A percentile compares a stretch with the other conserved stretches of the same genome.
Conservation (phyloP, 192 early-diverging fungal species). For the Backusella liffmaniae region DNA sequence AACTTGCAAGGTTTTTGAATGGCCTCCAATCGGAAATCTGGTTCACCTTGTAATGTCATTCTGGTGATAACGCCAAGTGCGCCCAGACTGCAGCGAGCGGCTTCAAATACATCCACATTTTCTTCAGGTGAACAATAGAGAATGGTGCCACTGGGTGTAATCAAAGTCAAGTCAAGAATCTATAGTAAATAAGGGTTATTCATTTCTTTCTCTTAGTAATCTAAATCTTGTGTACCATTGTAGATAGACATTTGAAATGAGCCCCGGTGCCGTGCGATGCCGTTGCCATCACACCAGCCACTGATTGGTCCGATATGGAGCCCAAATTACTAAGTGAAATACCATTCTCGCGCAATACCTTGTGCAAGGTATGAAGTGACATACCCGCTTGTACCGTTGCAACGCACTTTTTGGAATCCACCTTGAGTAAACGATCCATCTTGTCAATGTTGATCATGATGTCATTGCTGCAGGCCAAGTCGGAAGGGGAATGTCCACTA, state of each 20-base stretch:
- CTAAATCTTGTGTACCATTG: constrained; percentile 39
- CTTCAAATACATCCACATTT: constrained; percentile 58
- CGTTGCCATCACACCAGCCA: constrained; percentile 71
- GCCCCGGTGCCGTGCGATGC: constrained; percentile 74
- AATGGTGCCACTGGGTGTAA: constrained; percentile 52
- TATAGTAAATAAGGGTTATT: constrained; percentile 9
- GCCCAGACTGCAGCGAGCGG: constrained; percentile 67
- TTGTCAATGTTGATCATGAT: constrained; percentile 72
- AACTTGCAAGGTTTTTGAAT: constrained; percentile 61
- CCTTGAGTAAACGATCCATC: constrained; percentile 51
- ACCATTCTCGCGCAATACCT: constrained; percentile 47
- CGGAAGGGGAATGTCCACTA: constrained; percentile 74
- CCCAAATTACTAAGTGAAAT: constrained; percentile 70
- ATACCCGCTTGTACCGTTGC: constrained; percentile 67
- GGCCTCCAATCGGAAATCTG: constrained; percentile 62
- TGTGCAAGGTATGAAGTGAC: constrained; percentile 59
- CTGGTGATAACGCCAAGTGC: constrained; percentile 67
- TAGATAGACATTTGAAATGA: constrained; percentile 57
- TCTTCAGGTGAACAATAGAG: constrained; percentile 49
- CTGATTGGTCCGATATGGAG: constrained; percentile 72
- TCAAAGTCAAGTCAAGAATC: constrained; percentile 57
- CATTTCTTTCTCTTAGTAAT: background rate
- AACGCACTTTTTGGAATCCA: constrained; percentile 46
- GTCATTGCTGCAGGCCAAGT: constrained; percentile 63
- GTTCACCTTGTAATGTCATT: constrained; percentile 67